Evolutionary conservation across 164 flowering plant species (phyloP).

Genomic region (Magnolia officinalis): DNA sequence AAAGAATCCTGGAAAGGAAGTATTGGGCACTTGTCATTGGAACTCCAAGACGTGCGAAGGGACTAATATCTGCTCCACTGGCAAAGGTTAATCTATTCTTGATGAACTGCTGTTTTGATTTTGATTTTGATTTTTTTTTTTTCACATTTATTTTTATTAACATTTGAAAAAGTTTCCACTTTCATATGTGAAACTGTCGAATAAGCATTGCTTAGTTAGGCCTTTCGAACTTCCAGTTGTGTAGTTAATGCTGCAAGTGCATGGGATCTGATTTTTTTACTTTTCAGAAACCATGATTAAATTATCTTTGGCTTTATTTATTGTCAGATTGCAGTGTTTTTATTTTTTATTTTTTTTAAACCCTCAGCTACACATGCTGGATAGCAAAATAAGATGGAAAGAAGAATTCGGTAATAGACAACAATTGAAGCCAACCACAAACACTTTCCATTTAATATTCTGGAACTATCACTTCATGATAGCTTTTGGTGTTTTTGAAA

Average conservation of each 20-base stretch:
- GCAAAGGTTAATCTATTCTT: constrained; percentile 53
- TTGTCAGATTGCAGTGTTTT: too few relatives aligned
- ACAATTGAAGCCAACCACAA: background rate
- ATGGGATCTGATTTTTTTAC: background rate
- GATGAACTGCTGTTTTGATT: background rate
- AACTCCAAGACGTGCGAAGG: constrained; percentile 59
- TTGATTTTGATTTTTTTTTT: background rate
- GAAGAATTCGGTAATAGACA: background rate
- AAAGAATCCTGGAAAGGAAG: constrained; percentile 45
- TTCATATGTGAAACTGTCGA: background rate
- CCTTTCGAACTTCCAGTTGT: background rate
- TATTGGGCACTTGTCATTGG: constrained; percentile 96
- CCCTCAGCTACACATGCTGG: too few relatives aligned
- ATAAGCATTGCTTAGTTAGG: background rate
- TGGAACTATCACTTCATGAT: constrained; percentile 2
- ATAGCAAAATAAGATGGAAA: background rate
- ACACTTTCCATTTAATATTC: background rate
- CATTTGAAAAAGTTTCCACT: background rate
- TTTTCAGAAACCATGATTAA: background rate
- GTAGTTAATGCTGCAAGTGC: background rate
- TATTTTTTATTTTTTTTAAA: too few relatives aligned
- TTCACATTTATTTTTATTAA: background rate
- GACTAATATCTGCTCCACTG: constrained; percentile 70
- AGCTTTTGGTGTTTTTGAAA: background rate
- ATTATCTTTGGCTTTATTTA: background rate